These are phyloP conservation scores for Diaporthe aspalathi DNA, from an alignment of 2,329 filamentous ascomycete species.

Conservation along the genomic window DNA sequence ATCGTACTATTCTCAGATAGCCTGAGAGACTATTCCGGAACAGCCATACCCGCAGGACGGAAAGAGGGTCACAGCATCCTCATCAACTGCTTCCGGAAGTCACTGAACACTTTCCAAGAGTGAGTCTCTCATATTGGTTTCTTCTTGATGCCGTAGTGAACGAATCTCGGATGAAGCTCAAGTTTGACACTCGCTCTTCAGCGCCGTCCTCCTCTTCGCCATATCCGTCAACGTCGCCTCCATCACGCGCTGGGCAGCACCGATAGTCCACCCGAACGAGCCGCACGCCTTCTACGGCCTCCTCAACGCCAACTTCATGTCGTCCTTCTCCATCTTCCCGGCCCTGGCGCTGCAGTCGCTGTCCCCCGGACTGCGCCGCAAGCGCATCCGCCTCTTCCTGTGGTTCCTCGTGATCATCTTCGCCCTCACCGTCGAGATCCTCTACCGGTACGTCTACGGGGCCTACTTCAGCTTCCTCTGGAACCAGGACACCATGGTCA, in stretches of 20 bases:
- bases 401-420: constrained; percentile 43
- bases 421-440: constrained; percentile 37
- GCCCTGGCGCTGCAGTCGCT: constrained; percentile 37
- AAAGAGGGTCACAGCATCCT: constrained; percentile 11
- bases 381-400: constrained; percentile 40
- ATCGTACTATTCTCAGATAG: constrained; percentile 31
- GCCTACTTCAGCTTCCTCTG: constrained; percentile 3
- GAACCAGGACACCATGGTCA: not conserved
- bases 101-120: constrained; percentile 22
- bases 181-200: not conserved
- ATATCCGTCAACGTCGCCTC: constrained; percentile 38
- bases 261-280: constrained; percentile 32
- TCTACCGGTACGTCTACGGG: constrained; percentile 40
- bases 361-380: constrained; percentile 37
- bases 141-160: too few relatives aligned
- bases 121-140: not conserved
- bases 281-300: constrained; percentile 37
- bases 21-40: constrained; percentile 25
- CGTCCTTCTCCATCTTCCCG: constrained; percentile 36
- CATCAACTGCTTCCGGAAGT: constrained; percentile 22
- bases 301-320: constrained; percentile 34
- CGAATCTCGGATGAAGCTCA: not conserved
- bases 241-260: constrained; percentile 32
- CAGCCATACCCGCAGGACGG: constrained; percentile 15
- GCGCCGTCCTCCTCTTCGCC: constrained; percentile 37